A percentile compares a stretch with the other conserved stretches of the same genome.
Evolutionary conservation across 257 asterid genomes (phyloP).

Genomic region (Cordia subcordata): DNA sequence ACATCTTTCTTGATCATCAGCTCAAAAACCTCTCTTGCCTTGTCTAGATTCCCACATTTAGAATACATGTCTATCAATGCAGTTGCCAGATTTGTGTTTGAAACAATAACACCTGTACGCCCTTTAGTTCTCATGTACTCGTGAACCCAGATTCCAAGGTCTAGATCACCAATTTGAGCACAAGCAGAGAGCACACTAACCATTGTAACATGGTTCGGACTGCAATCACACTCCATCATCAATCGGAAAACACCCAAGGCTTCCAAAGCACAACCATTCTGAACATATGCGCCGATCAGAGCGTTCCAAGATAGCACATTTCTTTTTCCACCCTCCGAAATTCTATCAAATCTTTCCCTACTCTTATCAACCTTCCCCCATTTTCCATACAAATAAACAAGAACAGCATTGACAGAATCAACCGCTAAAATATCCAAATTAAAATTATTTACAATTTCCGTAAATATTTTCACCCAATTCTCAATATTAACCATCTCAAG

Average conservation of each 20-base stretch:
- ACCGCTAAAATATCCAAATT: slow-evolving; percentile 7
- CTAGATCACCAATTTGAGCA: slow-evolving; percentile 62
- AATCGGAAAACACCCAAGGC: slow-evolving; percentile 46
- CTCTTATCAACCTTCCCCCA: slow-evolving; percentile 41
- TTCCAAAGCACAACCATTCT: slow-evolving; percentile 45
- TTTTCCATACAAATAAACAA: slow-evolving; percentile 63
- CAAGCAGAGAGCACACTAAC: slow-evolving; percentile 74
- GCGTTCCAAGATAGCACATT: slow-evolving; percentile 68
- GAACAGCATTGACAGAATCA: slow-evolving; percentile 41
- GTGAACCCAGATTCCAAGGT: slow-evolving; percentile 61
- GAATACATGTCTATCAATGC: slow-evolving; percentile 72
- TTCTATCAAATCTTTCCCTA: slow-evolving; percentile 46
- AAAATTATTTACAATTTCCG: slow-evolving; percentile 3
- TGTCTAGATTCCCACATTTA: slow-evolving; percentile 61
- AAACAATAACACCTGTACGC: slow-evolving; percentile 29
- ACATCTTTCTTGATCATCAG: slow-evolving; percentile 48
- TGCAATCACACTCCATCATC: slow-evolving; percentile 40
- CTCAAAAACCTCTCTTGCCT: slow-evolving; percentile 38
- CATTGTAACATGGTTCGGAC: slow-evolving; percentile 77
- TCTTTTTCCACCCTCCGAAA: slow-evolving; percentile 47
- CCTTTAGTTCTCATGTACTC: slow-evolving; percentile 46
- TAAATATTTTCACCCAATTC: slow-evolving; percentile 42
- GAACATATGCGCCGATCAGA: slow-evolving; percentile 54
- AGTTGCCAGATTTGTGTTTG: slow-evolving; percentile 64
- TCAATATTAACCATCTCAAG: slow-evolving; percentile 28